Evolutionary conservation across 176 grass and related monocot genomes (phyloP), one percentile per base, ranked within the genome.

Genomic region (maize (Zea mays)): DNA sequence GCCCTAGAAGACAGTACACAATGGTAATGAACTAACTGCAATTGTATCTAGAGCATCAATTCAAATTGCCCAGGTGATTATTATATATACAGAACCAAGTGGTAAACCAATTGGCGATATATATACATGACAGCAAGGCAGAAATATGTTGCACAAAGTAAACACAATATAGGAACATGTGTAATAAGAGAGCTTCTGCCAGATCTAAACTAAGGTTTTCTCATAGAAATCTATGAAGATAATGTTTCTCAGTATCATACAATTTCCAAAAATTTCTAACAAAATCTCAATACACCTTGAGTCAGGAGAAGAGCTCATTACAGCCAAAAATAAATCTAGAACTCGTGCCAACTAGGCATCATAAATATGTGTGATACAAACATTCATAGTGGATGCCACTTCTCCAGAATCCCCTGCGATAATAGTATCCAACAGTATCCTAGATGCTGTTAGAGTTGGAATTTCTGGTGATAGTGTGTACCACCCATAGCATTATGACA

Each of bases 1-100:
- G 10, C 83, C 76, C 95, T 97, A 75, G 44, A 12, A 75, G 8
- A 77, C 20, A 15, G 48, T 48, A 42, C 33, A 89, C 20, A 63
- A 40, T 62, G 3, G 36, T 39, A 66, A 86, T 20, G 3, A 76
- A 62, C 14, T 62, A 45, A 47, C 5, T 4, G 52, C 8, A 9
- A n/a, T 38, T 43, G n/a, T 40, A 46, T 69, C 14, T 21, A 48
- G 0, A 83, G 42, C 49, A 51, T 66, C 33, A 43, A 36, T 57
- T 13, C 11, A 78, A 44, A 10, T 12, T 10, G 5, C 14, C 15
- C 37, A 44, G 14, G 38, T 5, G 11, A 40, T 65, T 44, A 37
- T 7, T 64, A 17, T 39, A 20, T 46, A 46, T 60, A 57, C 7
- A 55, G 77, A 65, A 17, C 58, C 41, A 39, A 48, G 20, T 45